A percentile compares a stretch with the other conserved stretches of the same genome.
These are phyloP conservation scores for Tothia fuscella DNA, from an alignment of 2,329 filamentous ascomycete genomes.

Conservation along the genomic window DNA sequence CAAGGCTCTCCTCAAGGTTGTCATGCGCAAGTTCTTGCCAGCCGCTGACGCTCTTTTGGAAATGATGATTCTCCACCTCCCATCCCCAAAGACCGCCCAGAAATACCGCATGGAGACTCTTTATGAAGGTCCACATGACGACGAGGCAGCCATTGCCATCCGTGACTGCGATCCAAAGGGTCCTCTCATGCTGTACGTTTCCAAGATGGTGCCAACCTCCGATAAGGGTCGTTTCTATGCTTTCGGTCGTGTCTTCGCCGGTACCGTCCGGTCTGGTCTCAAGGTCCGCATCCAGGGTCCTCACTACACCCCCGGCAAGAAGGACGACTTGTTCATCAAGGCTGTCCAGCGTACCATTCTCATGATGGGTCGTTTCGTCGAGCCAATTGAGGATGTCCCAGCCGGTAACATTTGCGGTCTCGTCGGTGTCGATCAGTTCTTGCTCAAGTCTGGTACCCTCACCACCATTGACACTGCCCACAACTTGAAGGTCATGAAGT, in stretches of 20 bases:
- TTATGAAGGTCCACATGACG: constrained; percentile 93
- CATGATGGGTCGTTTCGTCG: constrained; percentile 99
- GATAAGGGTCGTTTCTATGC: constrained; percentile 99
- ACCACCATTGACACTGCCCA: constrained; percentile 95
- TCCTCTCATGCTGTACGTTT: constrained; percentile 99
- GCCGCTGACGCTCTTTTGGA: constrained; percentile 96
- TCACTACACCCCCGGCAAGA: constrained; percentile 96
- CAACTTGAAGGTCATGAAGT: constrained; percentile 99
- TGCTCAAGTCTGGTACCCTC: constrained; percentile 99
- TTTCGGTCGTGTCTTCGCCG: constrained; percentile 99
- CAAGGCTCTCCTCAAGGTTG: constrained; percentile 93
- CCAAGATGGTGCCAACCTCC: constrained; percentile 99
- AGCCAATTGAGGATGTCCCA: constrained; percentile 97
- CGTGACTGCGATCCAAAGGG: constrained; percentile 96
- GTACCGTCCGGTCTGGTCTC: constrained; percentile 93
- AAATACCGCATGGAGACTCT: constrained; percentile 96
- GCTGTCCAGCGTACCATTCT: constrained; percentile 98
- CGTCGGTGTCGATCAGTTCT: constrained; percentile 99
- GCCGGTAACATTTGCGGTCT: constrained; percentile 99
- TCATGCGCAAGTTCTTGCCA: constrained; percentile 98
- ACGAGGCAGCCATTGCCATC: constrained; percentile 89
- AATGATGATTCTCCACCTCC: constrained; percentile 99
- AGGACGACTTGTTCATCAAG: constrained; percentile 99
- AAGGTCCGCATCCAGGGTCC: constrained; percentile 99
- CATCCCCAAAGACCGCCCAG: constrained; percentile 91